Base-by-base conservation (phyloP, 345 rosid genomes). In the Populus euphratica region DNA sequence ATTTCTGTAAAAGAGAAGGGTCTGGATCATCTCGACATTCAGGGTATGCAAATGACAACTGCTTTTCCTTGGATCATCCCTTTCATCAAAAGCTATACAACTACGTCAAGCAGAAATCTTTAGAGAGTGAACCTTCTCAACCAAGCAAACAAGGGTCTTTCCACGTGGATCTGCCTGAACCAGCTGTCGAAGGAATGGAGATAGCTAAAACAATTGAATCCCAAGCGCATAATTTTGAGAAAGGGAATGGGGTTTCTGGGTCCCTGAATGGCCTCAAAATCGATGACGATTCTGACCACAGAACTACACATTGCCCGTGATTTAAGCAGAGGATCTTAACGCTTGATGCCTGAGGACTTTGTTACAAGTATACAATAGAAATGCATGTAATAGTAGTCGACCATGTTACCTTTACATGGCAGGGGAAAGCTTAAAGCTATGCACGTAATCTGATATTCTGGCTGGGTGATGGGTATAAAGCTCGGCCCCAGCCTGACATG, bases 1-100 rank as follows among this genome's bases (percentile, higher is more conserved):
- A 93, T 86, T 93, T 94, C 87, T 92, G 97, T 83, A 90, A 80
- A 83, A 83, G 88, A 68, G 99, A 87, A 88, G 91, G 94, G 76
- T 91, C 99, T 2, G 97, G 94, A 74, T 92, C 98, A 70, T 90
- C 97, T 80, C 80, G 86, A 52, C 83, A 86, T 82, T 77, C 86
- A 27, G 86, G 75, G 69, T 81, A 83, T 31, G 87, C 87, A 77
- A 81, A 86, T 18, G 78, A n/a, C 38, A 89, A 79, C 43, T 93
- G 98, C 79, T 92, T 80, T 80, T 89, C 94, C 6, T 69, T 91
- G 78, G 93, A 91, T 72, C 99, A 93, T 81, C 93, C 92, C 23
- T 95, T 95, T 78, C 98, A 92, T 81, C 93, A 91, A 82, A 91
- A 92, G 77, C 96, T 93, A 38, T 95, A 92, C 86, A 83, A 87